Evolutionary conservation across 768 basidiomycete species (phyloP).

Genomic region (Serendipita sp.): DNA sequence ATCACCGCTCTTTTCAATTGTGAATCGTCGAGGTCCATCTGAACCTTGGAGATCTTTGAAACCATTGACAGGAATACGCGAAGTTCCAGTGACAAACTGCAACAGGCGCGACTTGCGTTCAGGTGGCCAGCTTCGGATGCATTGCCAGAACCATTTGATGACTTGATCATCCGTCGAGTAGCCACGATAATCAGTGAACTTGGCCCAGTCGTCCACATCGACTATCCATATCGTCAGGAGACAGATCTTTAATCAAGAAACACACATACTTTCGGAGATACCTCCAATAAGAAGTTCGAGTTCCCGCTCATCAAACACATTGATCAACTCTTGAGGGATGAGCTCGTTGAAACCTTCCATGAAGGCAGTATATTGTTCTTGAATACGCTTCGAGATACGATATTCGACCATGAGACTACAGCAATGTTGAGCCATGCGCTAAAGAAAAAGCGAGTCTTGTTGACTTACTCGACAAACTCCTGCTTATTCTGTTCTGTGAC

Average conservation of each 20-base stretch:
- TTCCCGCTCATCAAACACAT: conserved; percentile 97
- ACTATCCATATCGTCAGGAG: conserved; percentile 21
- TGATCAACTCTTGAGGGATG: conserved; percentile 93
- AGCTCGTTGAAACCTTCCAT: conserved; percentile 99
- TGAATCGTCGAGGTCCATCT: conserved; percentile 91
- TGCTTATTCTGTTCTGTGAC: conserved; percentile 99
- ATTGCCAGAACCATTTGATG: conserved; percentile 99
- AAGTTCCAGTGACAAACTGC: conserved; percentile 95
- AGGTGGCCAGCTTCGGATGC: conserved; percentile 91
- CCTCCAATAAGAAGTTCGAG: conserved; percentile 94
- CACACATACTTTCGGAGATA: conserved; percentile 72
- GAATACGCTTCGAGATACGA: conserved; percentile 91
- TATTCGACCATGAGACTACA: conserved; percentile 67
- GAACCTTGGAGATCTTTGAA: conserved; percentile 98
- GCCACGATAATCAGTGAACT: conserved; percentile 97
- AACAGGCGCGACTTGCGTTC: conserved; percentile 93
- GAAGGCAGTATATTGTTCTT: conserved; percentile 98
- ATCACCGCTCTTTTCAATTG: conserved; percentile 97
- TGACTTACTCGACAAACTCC: conserved; percentile 71
- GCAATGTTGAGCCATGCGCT: conserved; percentile 6
- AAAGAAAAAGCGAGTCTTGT: background rate
- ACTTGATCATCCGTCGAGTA: conserved; percentile 91
- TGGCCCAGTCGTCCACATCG: conserved; percentile 76
- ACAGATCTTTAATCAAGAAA: background rate
- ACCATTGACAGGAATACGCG: conserved; percentile 93